A percentile compares a stretch with the other conserved stretches of the same genome.
These are phyloP conservation scores for Balamuthia mandrillaris DNA, from an alignment of 208 protist genomes.

Conservation along the genomic window DNA sequence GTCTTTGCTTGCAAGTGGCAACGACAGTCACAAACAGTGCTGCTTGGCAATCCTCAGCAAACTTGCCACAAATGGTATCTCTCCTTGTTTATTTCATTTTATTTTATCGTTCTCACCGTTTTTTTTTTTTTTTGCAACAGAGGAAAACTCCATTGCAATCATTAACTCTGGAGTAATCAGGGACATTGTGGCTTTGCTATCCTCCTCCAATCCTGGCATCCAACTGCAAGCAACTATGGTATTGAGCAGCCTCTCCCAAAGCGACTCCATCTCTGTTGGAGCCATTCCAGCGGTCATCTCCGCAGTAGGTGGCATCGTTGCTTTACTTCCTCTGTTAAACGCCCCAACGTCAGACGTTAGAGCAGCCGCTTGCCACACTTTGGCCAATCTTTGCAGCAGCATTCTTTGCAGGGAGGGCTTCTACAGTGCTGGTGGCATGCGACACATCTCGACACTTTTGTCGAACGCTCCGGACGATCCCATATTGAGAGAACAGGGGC, in stretches of 20 bases:
- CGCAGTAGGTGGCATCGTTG: background rate
- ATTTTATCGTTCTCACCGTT: background rate
- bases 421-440: background rate
- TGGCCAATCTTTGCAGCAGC: slow-evolving; percentile 17
- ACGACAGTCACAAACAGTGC: background rate
- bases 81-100: background rate
- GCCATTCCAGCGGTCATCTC: background rate
- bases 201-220: slow-evolving; percentile 1
- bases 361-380: background rate
- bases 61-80: background rate
- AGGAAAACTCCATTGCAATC: slow-evolving; percentile 1
- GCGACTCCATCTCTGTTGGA: too few relatives aligned
- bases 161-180: slow-evolving; percentile 10
- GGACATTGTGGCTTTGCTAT: background rate
- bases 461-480: background rate
- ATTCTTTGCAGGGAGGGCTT: slow-evolving; percentile 10
- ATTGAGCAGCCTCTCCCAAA: background rate
- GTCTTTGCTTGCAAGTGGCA: background rate
- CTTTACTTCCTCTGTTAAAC: background rate
- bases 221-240: background rate
- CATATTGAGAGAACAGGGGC: background rate
- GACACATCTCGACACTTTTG: background rate
- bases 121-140: background rate
- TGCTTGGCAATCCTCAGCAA: background rate
- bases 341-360: background rate